Evolutionary conservation across 768 basidiomycete genomes (phyloP).

Genomic region (Kwoniella heveanensis): DNA sequence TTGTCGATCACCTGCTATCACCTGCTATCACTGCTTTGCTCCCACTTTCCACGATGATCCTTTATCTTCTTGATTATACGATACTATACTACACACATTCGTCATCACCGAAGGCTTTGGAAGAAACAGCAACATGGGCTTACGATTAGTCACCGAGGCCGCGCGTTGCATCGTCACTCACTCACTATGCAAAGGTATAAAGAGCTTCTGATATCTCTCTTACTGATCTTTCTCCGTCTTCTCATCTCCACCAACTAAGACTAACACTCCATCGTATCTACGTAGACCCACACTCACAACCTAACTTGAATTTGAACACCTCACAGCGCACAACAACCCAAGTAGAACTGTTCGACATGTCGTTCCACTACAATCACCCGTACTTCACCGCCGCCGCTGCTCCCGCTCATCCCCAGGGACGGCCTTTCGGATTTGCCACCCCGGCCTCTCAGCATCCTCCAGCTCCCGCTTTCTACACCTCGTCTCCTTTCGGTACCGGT

Average conservation of each 20-base stretch:
- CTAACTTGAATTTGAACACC: not conserved
- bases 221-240: conserved; percentile 2
- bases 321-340: not conserved
- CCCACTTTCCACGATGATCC: not conserved
- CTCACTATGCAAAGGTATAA: conserved; percentile 12
- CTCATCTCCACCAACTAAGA: not conserved
- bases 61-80: not conserved
- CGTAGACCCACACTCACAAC: not conserved
- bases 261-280: not conserved
- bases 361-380: conserved; percentile 5
- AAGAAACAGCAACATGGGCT: not conserved
- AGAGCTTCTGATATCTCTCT: conserved; percentile 9
- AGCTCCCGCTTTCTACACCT: conserved; percentile 2
- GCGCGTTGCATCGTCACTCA: not conserved
- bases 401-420: conserved; percentile 2
- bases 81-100: not conserved
- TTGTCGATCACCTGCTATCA: not conserved
- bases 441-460: not conserved
- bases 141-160: conserved; percentile 2
- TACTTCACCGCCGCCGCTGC: conserved; percentile 3
- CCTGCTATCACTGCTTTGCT: no score
- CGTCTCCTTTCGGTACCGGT: not conserved
- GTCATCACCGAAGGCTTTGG: not conserved
- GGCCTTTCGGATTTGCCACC: conserved; percentile 14
- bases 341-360: not conserved